Evolutionary conservation across 164 flowering plant genomes (phyloP), one percentile per base, ranked within the genome.

Genomic region (Euptelea pleiosperma): DNA sequence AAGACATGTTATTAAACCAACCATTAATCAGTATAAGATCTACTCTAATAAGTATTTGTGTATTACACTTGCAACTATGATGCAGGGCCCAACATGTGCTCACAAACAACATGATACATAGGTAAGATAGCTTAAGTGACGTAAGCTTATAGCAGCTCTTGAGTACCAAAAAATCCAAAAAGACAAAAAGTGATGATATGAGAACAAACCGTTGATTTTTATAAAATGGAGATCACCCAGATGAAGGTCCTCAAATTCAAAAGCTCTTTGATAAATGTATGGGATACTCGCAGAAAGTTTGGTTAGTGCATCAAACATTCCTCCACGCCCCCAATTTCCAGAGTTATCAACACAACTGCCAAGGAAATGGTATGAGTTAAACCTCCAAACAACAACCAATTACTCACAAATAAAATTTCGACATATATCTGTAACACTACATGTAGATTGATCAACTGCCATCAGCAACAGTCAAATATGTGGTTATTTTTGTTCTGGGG

Each of bases 261-360:
- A 81, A 62, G 98, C 97, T 48, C 74, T 72, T 45, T 71, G 60
- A 72, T 93, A 93, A 33, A 85, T 81, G 61, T 65, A 71, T 39
- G 94, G 84, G 26, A 93, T 60, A 50, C 45, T 64, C 7, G 66
- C 48, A 36, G 94, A 86, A 60, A 90, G 87, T 56, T 72, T 85
- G 11, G 74, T 77, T n/a, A 93, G 68, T 52, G 96, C 91, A 79
- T 84, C 87, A 70, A 93, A 87, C 89, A 93, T 74, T 62, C 98
- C 97, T 31, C 98, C 98, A 61, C 29, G 78, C 19, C 97, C 98
- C 98, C 98, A 93, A 9, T 60, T 77, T 52, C 98, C 98, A 53
- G 97, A 93, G 66, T 82, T 72, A 76, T 93, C 98, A 61, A 90
- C 78, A 71, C 94, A 90, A 67, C 98, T 93, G 80, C 34, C 34